Conservation (phyloP, 306 rosid genomes). For the Acacia confusa region DNA sequence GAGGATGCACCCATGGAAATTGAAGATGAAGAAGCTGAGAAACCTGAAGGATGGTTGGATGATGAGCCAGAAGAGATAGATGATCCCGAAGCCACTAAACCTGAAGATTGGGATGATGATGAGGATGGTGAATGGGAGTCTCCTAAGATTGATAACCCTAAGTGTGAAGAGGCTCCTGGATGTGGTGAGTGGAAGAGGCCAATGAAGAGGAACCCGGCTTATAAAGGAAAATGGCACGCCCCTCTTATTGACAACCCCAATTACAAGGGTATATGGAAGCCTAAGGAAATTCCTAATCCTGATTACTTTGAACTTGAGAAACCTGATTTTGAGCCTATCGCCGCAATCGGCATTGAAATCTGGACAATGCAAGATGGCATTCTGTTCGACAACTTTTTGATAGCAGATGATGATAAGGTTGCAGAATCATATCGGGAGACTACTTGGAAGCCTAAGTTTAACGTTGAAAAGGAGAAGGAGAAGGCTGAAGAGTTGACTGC, state of each 20-base stretch:
- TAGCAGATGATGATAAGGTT: conserved; percentile 69
- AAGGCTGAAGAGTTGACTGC: conserved; percentile 65
- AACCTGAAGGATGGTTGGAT: conserved; percentile 98
- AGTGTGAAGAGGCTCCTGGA: conserved; percentile 78
- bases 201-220: conserved; percentile 85
- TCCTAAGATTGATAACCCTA: conserved; percentile 79
- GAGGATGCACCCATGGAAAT: conserved; percentile 96
- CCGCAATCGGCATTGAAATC: conserved; percentile 93
- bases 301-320: conserved; percentile 74
- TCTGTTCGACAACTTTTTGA: conserved; percentile 81
- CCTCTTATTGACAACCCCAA: conserved; percentile 76
- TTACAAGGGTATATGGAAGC: conserved; percentile 97
- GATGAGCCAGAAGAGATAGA: conserved; percentile 95
- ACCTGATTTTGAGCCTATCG: conserved; percentile 81
- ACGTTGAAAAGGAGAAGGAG: conserved; percentile 76
- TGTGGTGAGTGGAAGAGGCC: conserved; percentile 98
- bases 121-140: conserved; percentile 97
- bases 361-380: conserved; percentile 99
- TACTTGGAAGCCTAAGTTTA: conserved; percentile 90
- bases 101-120: conserved; percentile 95
- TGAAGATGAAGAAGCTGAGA: conserved; percentile 84
- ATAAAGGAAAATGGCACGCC: conserved; percentile 95
- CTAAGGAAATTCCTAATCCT: conserved; percentile 87
- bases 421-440: conserved; percentile 74
- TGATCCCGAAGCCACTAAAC: conserved; percentile 87